Base-by-base conservation (phyloP, 1,139 yeast species). In the Diutina rugosa region DNA sequence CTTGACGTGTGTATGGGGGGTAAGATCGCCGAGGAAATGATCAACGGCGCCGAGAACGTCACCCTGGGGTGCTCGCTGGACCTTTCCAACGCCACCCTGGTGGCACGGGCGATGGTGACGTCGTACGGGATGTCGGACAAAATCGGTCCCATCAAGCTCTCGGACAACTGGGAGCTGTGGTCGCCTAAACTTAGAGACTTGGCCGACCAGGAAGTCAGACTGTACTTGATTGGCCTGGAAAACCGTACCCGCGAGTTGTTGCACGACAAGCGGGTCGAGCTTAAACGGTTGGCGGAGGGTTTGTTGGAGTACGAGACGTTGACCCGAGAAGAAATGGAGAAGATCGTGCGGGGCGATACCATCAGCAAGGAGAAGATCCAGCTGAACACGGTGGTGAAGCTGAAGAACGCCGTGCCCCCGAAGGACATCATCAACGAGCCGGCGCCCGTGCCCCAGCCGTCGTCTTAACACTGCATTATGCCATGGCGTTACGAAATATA, bases 1-100 rank as follows among this genome's bases (percentile, higher is more conserved):
- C 73, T 93, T 62, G 99, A 93, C 69, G 99, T 93, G 56, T 90
- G 97, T 69, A 93, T 93, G 99, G 99, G 99, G 59, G 99, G 99
- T 60, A 91, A 91, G 69, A 85, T 91, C 59, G 99, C 99, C 41
- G 99, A 93, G 73, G 97, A 91, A 69, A 76, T 90, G 77, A 79
- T 88, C 55, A 89, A 89, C 67, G 99, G 99, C 2, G 79, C 84
- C 54, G 97, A 90, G 58, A 89, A 91, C 67, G 96, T 95, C 18
- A 93, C 99, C 1, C 83, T 93, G 63, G 97, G 97, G 8, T 91
- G 98, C 72, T 87, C 96, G 0, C 85, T 95, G 16, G 99, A 93
- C 71, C 79, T 93, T 63, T 81, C 87, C 61, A 84, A 80, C 63
- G 99, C 99, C 26, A 95, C 99, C 0, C 79, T 81, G 59, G 93